These are phyloP conservation scores for Trametes maxima DNA, from an alignment of 768 basidiomycete genomes.

Conservation along the genomic window DNA sequence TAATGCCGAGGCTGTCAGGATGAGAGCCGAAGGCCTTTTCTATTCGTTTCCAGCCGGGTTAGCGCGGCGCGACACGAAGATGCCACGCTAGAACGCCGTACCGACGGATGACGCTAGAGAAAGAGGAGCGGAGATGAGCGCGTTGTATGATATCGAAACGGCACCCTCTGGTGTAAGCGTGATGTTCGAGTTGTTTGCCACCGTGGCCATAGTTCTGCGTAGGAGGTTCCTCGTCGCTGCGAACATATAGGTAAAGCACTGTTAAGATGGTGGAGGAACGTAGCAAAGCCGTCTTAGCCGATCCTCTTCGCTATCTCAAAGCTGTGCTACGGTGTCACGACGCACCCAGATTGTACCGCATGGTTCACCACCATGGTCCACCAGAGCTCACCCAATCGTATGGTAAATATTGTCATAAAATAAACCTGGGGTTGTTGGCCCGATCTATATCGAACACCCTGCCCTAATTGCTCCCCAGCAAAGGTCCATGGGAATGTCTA, in stretches of 20 bases:
- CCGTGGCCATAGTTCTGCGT: conserved; percentile 18
- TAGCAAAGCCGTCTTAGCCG: too few species aligned
- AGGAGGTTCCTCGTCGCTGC: background rate
- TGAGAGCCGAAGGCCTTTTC: conserved; percentile 84
- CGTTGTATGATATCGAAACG: conserved; percentile 64
- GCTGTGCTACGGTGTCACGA: too few species aligned
- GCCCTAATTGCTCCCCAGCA: too few species aligned
- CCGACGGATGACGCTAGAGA: conserved; percentile 65
- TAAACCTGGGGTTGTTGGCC: too few species aligned
- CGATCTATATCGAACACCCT: too few species aligned
- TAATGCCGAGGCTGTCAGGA: conserved; percentile 74
- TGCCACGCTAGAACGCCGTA: conserved; percentile 24
- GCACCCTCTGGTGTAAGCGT: conserved; percentile 49
- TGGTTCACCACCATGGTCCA: too few species aligned
- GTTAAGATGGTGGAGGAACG: background rate
- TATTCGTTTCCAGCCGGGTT: conserved; percentile 27
- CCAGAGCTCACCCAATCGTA: too few species aligned
- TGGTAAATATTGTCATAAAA: too few species aligned
- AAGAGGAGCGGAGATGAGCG: conserved; percentile 54
- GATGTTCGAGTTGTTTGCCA: conserved; percentile 26
- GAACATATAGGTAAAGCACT: background rate
- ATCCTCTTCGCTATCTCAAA: too few species aligned
- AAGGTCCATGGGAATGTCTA: too few species aligned
- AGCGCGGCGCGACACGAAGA: too few species aligned
- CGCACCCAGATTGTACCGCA: too few species aligned